A percentile compares a stretch with the other conserved stretches of the same genome.
phyloP scores from a whole-genome alignment of 768 basidiomycete genomes.

The Pleurotus eryngii region DNA sequence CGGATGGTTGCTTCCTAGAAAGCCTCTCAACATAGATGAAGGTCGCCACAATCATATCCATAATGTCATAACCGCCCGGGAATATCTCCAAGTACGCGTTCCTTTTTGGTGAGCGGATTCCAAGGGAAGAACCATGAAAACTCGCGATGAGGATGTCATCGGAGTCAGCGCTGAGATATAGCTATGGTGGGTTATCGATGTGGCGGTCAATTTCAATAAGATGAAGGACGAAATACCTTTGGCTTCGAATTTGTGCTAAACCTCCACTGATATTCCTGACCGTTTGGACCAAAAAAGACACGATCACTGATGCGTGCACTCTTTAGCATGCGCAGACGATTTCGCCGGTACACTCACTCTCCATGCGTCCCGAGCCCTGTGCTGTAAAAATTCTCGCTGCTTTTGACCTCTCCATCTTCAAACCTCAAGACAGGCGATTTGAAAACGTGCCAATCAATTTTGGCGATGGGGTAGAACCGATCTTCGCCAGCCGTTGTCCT shows the following conservation, averaged over 20 bases:
- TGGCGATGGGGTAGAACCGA: too few relatives aligned
- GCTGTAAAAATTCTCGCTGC: neutral
- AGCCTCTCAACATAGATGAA: constrained; percentile 26
- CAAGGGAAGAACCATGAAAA: constrained; percentile 13
- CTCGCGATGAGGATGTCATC: constrained; percentile 15
- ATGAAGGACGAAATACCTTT: neutral
- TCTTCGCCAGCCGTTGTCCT: too few relatives aligned
- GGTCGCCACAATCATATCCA: constrained; percentile 24
- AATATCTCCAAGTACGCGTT: constrained; percentile 19
- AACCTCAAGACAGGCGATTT: too few relatives aligned
- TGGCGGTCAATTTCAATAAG: neutral
- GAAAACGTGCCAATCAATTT: too few relatives aligned
- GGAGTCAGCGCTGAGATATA: constrained; percentile 16
- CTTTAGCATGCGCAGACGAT: too few relatives aligned
- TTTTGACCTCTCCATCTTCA: too few relatives aligned
- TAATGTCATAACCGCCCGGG: constrained; percentile 21
- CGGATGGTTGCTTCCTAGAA: constrained; percentile 15
- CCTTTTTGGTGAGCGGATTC: constrained; percentile 9
- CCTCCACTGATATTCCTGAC: constrained; percentile 4
- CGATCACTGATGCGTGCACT: too few relatives aligned
- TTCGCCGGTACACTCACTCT: neutral
- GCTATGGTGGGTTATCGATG: constrained; percentile 4
- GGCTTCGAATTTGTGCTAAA: neutral
- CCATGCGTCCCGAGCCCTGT: neutral
- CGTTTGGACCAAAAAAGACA: too few relatives aligned